These are phyloP conservation scores for Fusarium domesticum DNA, from an alignment of 2,329 filamentous ascomycete species.

Conservation along the genomic window DNA sequence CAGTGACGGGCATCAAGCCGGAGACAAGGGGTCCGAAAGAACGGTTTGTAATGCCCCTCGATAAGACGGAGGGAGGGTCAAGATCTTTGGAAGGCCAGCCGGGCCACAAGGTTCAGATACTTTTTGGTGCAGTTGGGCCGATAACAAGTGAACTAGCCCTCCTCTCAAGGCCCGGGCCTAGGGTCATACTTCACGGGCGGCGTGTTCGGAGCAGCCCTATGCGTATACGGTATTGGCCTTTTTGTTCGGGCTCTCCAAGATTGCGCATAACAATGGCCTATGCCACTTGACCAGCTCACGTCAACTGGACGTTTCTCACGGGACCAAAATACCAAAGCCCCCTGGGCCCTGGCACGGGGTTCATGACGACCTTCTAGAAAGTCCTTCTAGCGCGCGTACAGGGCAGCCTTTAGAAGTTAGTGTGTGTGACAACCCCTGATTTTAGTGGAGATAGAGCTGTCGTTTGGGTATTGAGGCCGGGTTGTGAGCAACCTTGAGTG, in stretches of 20 bases:
- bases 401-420: conserved; percentile 15
- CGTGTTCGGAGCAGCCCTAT: conserved; percentile 24
- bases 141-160: not conserved
- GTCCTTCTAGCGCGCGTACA: conserved; percentile 26
- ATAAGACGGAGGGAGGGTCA: conserved; percentile 12
- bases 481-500: conserved; percentile 17
- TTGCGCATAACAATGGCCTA: conserved; percentile 28
- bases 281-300: conserved; percentile 5
- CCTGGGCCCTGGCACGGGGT: conserved; percentile 26
- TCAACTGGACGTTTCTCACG: conserved; percentile 9
- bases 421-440: conserved; percentile 15
- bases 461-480: conserved; percentile 20
- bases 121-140: conserved; percentile 10
- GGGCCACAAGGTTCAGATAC: conserved; percentile 7
- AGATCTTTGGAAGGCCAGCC: conserved; percentile 8
- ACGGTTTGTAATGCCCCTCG: not conserved
- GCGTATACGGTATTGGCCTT: conserved; percentile 4
- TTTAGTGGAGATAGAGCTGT: conserved; percentile 18
- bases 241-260: conserved; percentile 23
- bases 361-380: conserved; percentile 28
- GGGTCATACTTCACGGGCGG: conserved; percentile 9
- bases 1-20: conserved; percentile 17
- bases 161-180: conserved; percentile 4
- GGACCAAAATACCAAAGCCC: conserved; percentile 23
- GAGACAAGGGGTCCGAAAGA: conserved; percentile 10